A percentile compares a stretch with the other conserved stretches of the same genome.
phyloP scores from a whole-genome alignment of 2,329 filamentous ascomycete genomes.

The Colletotrichum musae region DNA sequence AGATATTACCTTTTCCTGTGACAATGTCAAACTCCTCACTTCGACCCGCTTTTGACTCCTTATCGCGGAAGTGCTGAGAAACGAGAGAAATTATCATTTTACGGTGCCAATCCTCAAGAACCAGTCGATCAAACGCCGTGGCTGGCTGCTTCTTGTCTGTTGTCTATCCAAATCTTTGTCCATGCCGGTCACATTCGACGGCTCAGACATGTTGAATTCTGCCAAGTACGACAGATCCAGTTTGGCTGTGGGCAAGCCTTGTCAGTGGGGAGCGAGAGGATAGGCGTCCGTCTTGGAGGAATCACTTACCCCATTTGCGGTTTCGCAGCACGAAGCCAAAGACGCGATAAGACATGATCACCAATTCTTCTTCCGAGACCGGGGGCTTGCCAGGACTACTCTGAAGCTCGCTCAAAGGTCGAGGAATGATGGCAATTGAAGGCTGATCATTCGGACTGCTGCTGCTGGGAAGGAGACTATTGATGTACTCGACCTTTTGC shows the following conservation, averaged over 20 bases:
- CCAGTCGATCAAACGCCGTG: not conserved
- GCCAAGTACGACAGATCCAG: not conserved
- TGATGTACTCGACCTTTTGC: not conserved
- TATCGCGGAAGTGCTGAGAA: conserved; percentile 4
- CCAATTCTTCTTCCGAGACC: not conserved
- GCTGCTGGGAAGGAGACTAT: not conserved
- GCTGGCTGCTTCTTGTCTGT: not conserved
- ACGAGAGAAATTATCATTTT: not conserved
- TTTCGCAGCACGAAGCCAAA: conserved; percentile 5
- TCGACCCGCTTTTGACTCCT: not conserved
- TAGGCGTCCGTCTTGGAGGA: no score
- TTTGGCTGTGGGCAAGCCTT: not conserved
- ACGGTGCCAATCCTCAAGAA: not conserved
- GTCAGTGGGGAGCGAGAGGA: no score
- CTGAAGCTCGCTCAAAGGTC: not conserved
- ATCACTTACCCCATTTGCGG: not conserved
- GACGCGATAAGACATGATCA: not conserved
- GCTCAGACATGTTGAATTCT: not conserved
- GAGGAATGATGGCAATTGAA: not conserved
- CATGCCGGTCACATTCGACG: not conserved
- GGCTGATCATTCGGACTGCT: not conserved
- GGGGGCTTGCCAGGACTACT: not conserved
- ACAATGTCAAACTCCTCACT: not conserved
- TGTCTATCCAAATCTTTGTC: no score
- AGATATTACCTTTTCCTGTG: not conserved